Evolutionary conservation across 192 early-diverging fungal species (phyloP).

Genomic region (Backusella tarrabulga): DNA sequence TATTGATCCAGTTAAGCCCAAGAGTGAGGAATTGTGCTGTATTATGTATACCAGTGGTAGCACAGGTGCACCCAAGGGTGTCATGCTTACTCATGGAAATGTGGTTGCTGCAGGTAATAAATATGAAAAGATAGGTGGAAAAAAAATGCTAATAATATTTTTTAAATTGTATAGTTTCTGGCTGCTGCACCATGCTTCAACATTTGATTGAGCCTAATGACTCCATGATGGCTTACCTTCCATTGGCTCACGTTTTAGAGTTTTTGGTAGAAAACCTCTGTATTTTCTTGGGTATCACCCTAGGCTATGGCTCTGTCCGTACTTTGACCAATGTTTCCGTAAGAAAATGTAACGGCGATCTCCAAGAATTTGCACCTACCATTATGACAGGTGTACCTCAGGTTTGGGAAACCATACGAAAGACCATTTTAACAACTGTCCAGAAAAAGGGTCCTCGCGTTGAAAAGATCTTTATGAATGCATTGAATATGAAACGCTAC

Average conservation of each 20-base stretch:
- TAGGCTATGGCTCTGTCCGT: constrained; percentile 66
- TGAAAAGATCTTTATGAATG: constrained; percentile 57
- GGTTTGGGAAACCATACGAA: constrained; percentile 79
- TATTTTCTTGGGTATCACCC: constrained; percentile 45
- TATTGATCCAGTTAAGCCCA: constrained; percentile 28
- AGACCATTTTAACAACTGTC: constrained; percentile 62
- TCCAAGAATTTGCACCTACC: constrained; percentile 67
- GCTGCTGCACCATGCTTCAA: constrained; percentile 52
- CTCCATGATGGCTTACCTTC: constrained; percentile 55
- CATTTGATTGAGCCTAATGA: constrained; percentile 35
- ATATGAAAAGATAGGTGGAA: background rate
- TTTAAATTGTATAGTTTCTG: constrained; percentile 46
- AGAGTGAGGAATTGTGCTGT: constrained; percentile 40
- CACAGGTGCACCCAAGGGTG: constrained; percentile 80
- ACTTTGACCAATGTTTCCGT: constrained; percentile 63
- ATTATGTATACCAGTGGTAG: constrained; percentile 79
- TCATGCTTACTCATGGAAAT: constrained; percentile 63
- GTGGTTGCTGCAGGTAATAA: constrained; percentile 55
- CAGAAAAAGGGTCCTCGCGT: constrained; percentile 37
- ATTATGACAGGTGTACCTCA: constrained; percentile 74
- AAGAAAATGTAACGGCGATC: constrained; percentile 61
- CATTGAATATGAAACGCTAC: constrained; percentile 54
- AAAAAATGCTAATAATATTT: background rate
- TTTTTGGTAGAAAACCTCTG: constrained; percentile 56
- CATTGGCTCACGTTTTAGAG: constrained; percentile 69